Evolutionary conservation across 1,284 basidiomycete species (phyloP), one percentile per base, ranked within the genome.

Genomic region (Fomitopsis betulina): DNA sequence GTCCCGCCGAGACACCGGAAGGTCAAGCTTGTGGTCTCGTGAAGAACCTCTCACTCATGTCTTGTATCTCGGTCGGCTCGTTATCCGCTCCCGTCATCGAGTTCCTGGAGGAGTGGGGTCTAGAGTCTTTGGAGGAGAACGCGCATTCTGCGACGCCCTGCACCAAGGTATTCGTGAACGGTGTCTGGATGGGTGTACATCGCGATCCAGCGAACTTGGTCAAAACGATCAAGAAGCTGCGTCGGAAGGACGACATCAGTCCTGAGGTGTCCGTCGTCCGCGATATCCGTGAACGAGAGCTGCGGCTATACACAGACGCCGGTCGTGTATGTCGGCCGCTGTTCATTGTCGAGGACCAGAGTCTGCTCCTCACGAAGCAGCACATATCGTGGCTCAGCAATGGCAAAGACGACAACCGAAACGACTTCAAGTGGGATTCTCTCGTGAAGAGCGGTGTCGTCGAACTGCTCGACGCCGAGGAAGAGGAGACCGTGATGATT

Each of bases 131-230:
- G 60, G 93, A 95, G 70, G 94, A 97, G 73, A 96, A 94, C 68
- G 87, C 89, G 0, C 86, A 91, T 69, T 92, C 93, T 17, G 80
- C 88, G 19, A 85, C 83, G 15, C 86, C 87, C 13, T 93, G 89
- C 59, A 98, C 96, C 37, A 99, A 99, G 76, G 94, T 99, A 39
- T 99, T 99, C 73, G 94, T 99, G 63, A 99, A 99, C 68, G 97
- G 97, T 70, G 95, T 98, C 10, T 99, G 97, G 97, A 94, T 98
- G 84, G 97, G 97, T 64, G 94, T 98, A n/a, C 96, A 98, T 75
- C 91, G 95, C 59, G 93, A 98, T 67, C 93, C 96, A 17, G 89
- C 89, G 51, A 91, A 93, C 66, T 80, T 99, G 55, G 93, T 98
- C 63, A 90, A 91, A 70, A 98, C 96, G 23, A 85, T 99, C 70